Base-by-base conservation (phyloP, 768 basidiomycete genomes). In the Trichaptum fuscoviolaceum region DNA sequence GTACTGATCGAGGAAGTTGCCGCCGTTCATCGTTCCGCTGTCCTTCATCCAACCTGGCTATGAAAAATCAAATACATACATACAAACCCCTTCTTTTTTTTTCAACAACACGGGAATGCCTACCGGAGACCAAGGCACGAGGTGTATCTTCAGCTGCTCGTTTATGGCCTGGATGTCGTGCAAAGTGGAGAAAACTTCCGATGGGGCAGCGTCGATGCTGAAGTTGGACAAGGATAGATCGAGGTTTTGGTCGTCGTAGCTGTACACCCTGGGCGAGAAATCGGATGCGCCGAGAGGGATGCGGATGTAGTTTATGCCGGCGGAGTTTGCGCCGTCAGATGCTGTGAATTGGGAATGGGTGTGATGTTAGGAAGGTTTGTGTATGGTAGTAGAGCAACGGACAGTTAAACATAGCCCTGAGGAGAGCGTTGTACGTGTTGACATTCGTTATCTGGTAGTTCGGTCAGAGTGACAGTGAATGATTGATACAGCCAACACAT, bases 1-100 rank as follows among this genome's bases (percentile, higher is more conserved):
- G 65, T 85, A 86, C 58, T 79, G 76, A 0, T 84, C 80, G 30
- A 80, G 70, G 64, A 92, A 73, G 15, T 81, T 83, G 35, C 89
- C 90, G 1, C 90, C 90, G 27, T 85, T 80, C 87, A 91, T 90
- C 0, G 84, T 83, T 4, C 81, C 81, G 66, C 82, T 85, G 63
- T 77, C 79, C 74, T 92, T 92, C 89, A 91, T 91, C 91, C 91
- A 93, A 5, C 78, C 88, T 10, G 91, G 91, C 89, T 91, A 66
- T 59, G 18, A 17, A n/a, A 8, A 3, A 30, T 15, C 10, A 52
- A 52, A 36, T 17, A 36, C 35, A 17, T 36, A n/a, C 35, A 7
- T 7, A 36, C 35, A 36, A 15, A 62, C 25, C 35, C 27, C 59
- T 35, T 12, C 67, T 2, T 7, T 2, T 26, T 27, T 18, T 67